phyloP scores from a whole-genome alignment of 164 flowering plant genomes.

The Annona squamosa region DNA sequence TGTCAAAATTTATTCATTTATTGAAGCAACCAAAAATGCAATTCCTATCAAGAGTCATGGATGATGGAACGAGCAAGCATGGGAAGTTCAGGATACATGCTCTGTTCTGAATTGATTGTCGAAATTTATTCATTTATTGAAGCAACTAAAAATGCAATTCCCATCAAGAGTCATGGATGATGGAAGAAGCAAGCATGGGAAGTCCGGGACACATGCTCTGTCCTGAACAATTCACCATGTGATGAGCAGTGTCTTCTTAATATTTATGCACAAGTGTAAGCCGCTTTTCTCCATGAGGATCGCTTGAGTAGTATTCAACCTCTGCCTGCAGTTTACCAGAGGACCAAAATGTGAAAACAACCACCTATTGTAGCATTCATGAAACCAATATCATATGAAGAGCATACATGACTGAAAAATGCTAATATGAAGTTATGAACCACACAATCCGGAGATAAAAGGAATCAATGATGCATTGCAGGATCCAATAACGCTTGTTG shows the following conservation, averaged over 20 bases:
- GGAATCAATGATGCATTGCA: background rate
- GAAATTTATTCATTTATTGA: too few species aligned
- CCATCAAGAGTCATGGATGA: too few species aligned
- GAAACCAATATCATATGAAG: background rate
- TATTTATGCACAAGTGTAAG: slow-evolving; percentile 54
- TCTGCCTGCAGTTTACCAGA: slow-evolving; percentile 61
- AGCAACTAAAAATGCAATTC: too few species aligned
- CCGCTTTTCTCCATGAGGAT: slow-evolving; percentile 68
- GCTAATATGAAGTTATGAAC: background rate
- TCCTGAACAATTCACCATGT: background rate
- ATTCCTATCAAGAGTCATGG: too few species aligned
- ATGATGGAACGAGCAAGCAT: too few species aligned
- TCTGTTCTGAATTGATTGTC: too few species aligned
- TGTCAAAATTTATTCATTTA: too few species aligned
- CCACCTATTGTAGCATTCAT: background rate
- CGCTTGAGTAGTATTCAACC: slow-evolving; percentile 49
- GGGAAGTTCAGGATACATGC: too few species aligned
- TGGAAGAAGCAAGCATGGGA: too few species aligned
- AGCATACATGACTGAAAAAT: background rate
- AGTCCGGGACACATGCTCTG: background rate
- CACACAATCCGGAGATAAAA: background rate
- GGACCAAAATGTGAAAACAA: background rate
- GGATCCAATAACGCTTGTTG: background rate
- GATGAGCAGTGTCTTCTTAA: slow-evolving; percentile 14
- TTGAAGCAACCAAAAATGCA: too few species aligned